Base-by-base conservation (phyloP, 352 stramenopile genomes). In the Phytophthora pisi region DNA sequence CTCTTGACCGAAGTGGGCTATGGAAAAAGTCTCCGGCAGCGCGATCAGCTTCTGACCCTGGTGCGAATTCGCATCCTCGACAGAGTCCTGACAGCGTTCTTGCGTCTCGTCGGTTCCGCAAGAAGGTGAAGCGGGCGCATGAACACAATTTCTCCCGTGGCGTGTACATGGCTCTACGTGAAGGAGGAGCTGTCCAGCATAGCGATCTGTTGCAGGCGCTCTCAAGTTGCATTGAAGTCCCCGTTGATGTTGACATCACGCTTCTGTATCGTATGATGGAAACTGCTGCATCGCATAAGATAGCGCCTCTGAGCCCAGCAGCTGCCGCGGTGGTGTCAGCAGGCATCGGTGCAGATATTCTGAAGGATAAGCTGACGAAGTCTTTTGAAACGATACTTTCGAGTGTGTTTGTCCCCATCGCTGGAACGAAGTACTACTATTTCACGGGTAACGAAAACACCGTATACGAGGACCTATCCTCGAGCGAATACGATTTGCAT, bases 141-240 rank as follows among this genome's bases (percentile, higher is more conserved):
- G 88, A 96, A 47, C 86, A 95, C 61, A 96, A 96, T 50, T 96
- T 96, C 55, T 95, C 89, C 46, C 84, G 88, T 53, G 89, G 88
- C 50, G 86, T 96, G 30, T 96, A 96, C 57, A 82, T 94, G 34
- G 79, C 88, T 8, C 61, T 96, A 15, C 82, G 89, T 26, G 84
- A 93, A 70, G 84, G 83, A 23, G 79, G 77, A n/a, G 54, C 75
- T 6, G 80, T 96, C 0, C 82, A 96, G 52, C 88, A 92, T 51
- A 95, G 82, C 43, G 89, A 96, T 74, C 75, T 96, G 65, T 78
- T 95, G 18, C 89, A 96, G 64, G 89, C 89, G 9, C 69, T 96
- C 13, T 95, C 86, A 24, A 96, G 86, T 55, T 96, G 89, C 61
- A 75, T 94, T 26, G 84, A 95, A 72, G 75, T 96, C 8, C 86